Conservation (phyloP, 2,329 filamentous ascomycete genomes). For the Neurospora crassa region DNA sequence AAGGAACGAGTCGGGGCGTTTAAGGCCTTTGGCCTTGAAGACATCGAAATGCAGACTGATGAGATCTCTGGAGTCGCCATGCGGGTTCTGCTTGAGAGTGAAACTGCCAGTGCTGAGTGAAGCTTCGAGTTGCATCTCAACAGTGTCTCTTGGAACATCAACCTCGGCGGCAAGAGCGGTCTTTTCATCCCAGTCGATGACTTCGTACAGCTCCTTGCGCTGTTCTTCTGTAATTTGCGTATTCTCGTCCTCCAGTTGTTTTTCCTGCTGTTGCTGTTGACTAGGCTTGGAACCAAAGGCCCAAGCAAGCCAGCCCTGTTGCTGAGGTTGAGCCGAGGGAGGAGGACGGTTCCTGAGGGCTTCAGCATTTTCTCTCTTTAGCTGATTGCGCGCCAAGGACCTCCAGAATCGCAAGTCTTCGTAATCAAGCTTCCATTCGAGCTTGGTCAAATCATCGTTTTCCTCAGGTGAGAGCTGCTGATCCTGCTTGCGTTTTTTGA, state of each 20-base stretch:
- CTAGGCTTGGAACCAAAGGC: conserved; percentile 72
- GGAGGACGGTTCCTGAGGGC: conserved; percentile 59
- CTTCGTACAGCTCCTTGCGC: conserved; percentile 90
- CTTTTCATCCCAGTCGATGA: conserved; percentile 98
- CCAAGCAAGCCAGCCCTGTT: conserved; percentile 87
- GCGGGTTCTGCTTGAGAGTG: conserved; percentile 77
- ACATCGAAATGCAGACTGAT: conserved; percentile 89
- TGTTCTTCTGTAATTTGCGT: conserved; percentile 91
- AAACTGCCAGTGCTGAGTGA: conserved; percentile 95
- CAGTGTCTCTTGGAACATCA: conserved; percentile 79
- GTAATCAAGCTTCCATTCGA: conserved; percentile 85
- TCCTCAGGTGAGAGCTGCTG: conserved; percentile 64
- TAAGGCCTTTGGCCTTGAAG: conserved; percentile 81
- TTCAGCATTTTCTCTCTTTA: conserved; percentile 89
- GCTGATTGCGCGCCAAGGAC: conserved; percentile 83
- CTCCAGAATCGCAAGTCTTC: conserved; percentile 97
- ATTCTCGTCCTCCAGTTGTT: conserved; percentile 58
- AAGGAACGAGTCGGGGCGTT: conserved; percentile 84
- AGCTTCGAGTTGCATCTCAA: conserved; percentile 88
- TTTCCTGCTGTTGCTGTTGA: conserved; percentile 30
- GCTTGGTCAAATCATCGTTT: conserved; percentile 56
- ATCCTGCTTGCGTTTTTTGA: conserved; percentile 84
- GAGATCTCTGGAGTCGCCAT: conserved; percentile 69
- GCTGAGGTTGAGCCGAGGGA: conserved; percentile 43
- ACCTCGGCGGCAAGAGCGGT: conserved; percentile 78